Base-by-base conservation (phyloP, 345 rosid genomes). In the Kandelia obovata region DNA sequence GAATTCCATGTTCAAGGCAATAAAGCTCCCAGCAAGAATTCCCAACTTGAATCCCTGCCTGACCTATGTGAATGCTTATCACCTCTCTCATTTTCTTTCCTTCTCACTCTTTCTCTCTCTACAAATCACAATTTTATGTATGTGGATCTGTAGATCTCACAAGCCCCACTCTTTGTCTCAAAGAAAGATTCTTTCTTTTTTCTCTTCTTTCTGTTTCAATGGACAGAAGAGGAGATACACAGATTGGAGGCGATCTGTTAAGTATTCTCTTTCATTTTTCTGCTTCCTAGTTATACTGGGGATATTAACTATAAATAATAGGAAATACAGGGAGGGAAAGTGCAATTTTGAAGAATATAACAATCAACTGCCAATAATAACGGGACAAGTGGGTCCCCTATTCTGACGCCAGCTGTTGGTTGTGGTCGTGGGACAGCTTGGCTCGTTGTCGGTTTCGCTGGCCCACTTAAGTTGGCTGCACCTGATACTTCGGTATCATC, bases 371-470 rank as follows among this genome's bases (percentile, higher is more conserved):
- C 6, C 30, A 43, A 56, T 56, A 21, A 56, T 9, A 9, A 39
- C 9, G 46, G 15, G 15, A 7, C 25, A 23, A 23, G 58, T 55
- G 58, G 58, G 58, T n/a, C 58, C 58, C 58, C 4, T 28, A 21
- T 2, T 39, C 15, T 11, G 16, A n/a, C 5, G 30, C 4, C 30
- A 23, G 23, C 58, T 0, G 23, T 21, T 9, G 26, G 2, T 62
- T 64, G 62, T 1, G 19, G 69, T 49, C 71, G 69, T 17, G 5
- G 47, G 59, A 76, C 77, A 69, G 77, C 70, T 58, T 20, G 68
- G 69, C 67, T 61, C 17, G 0, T 6, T 69, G 83, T 80, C 83
- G 70, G 65, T 82, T 53, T 30, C 26, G 15, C n/a, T 55, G 71
- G 63, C 60, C 78, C 71, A 59, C 37, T 32, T 53, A 53, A 17